Evolutionary conservation across 1,284 basidiomycete species (phyloP).

Genomic region (Microbotryomycetes sp.): DNA sequence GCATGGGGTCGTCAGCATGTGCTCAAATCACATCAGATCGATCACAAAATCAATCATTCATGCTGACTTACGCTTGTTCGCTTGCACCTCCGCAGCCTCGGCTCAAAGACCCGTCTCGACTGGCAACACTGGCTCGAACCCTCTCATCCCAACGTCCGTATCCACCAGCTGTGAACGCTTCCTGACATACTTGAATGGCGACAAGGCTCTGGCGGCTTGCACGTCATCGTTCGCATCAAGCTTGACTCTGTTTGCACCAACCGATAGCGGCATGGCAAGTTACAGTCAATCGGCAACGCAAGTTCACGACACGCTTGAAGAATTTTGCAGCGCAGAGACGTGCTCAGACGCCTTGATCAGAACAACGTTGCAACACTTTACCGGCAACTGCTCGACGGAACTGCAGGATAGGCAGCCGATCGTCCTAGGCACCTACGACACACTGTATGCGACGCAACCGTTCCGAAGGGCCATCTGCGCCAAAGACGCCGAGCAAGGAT

Average conservation of each 20-base stretch:
- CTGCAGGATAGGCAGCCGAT: conserved; percentile 50
- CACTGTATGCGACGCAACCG: conserved; percentile 64
- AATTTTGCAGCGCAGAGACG: conserved; percentile 53
- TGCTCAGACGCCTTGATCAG: conserved; percentile 61
- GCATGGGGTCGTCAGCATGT: too few species aligned
- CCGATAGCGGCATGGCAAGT: conserved; percentile 4
- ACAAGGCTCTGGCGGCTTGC: conserved; percentile 57
- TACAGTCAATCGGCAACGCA: not conserved
- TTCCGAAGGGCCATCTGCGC: conserved; percentile 62
- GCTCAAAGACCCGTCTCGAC: not conserved
- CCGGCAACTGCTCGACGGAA: conserved; percentile 60
- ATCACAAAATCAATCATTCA: too few species aligned
- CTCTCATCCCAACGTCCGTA: conserved; percentile 60
- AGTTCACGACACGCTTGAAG: conserved; percentile 53
- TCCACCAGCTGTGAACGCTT: conserved; percentile 55
- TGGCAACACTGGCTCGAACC: conserved; percentile 43
- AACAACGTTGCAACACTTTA: conserved; percentile 59
- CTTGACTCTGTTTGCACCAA: conserved; percentile 54
- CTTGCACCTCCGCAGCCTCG: not conserved
- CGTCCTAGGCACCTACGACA: conserved; percentile 58
- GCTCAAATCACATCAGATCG: too few species aligned
- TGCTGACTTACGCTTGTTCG: too few species aligned
- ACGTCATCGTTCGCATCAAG: conserved; percentile 58
- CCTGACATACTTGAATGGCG: conserved; percentile 57
- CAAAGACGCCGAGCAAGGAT: conserved; percentile 57